These are phyloP conservation scores for Pichia deserticola DNA, from an alignment of 805 yeast species.

Conservation along the genomic window DNA sequence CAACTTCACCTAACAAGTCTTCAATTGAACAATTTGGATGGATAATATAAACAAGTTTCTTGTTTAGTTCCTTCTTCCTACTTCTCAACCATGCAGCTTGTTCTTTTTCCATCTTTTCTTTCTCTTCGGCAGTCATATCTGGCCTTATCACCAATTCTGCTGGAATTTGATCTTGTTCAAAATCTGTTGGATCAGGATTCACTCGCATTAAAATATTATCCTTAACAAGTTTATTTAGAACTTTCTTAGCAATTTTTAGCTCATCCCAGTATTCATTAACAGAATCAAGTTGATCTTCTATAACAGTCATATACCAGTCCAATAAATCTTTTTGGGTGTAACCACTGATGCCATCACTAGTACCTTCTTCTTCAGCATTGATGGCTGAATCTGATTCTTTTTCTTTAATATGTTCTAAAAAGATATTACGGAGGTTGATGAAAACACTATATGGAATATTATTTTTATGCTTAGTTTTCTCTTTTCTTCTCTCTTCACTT, in stretches of 20 bases:
- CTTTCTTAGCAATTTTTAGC: constrained; percentile 65
- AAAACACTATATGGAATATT: constrained; percentile 81
- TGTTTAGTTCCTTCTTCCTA: constrained; percentile 18
- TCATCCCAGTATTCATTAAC: constrained; percentile 70
- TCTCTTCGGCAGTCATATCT: constrained; percentile 17
- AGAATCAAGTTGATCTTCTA: constrained; percentile 60
- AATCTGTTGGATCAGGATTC: constrained; percentile 26
- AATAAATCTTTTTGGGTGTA: constrained; percentile 60
- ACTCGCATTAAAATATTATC: constrained; percentile 77
- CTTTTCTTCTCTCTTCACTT: constrained; percentile 9
- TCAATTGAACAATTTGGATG: constrained; percentile 83
- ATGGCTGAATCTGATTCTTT: constrained; percentile 37
- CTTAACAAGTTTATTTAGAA: constrained; percentile 72
- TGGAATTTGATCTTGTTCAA: constrained; percentile 36
- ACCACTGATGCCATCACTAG: constrained; percentile 39
- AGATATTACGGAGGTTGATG: constrained; percentile 70
- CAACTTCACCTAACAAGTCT: constrained; percentile 46
- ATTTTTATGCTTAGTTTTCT: constrained; percentile 15
- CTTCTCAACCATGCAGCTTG: constrained; percentile 13
- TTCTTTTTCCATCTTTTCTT: constrained; percentile 16
- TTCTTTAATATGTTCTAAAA: constrained; percentile 47
- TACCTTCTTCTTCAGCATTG: constrained; percentile 38
- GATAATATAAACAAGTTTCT: constrained; percentile 39
- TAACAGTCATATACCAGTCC: constrained; percentile 73
- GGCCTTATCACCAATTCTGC: constrained; percentile 17